phyloP scores from a whole-genome alignment of 441 rosid species.

The Bocquillonia castaneifolia region DNA sequence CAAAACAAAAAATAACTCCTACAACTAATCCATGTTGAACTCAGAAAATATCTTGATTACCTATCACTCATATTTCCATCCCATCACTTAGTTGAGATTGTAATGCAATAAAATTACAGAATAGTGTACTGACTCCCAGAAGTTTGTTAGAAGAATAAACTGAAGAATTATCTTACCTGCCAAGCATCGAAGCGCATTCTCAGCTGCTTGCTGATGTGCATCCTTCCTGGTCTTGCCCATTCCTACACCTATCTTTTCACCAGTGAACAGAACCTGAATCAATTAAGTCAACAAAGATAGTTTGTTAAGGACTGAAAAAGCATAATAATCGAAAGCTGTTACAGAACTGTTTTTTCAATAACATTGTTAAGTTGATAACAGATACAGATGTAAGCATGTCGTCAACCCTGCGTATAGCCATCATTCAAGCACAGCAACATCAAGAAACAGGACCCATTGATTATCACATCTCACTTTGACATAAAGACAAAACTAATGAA shows the following conservation, averaged over 20 bases:
- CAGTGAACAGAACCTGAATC: slow-evolving; percentile 72
- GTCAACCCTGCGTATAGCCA: neutral
- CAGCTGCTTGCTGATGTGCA: slow-evolving; percentile 99
- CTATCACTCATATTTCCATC: neutral
- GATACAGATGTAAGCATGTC: neutral
- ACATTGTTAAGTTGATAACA: neutral
- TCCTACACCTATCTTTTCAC: slow-evolving; percentile 94
- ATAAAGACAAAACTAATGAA: neutral
- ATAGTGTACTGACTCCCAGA: neutral
- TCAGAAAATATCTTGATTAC: neutral
- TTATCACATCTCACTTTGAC: neutral
- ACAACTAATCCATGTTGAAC: slow-evolving; percentile 1
- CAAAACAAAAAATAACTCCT: slow-evolving; percentile 3
- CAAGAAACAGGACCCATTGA: neutral
- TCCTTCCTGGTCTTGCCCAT: slow-evolving; percentile 97
- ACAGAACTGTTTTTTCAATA: no score
- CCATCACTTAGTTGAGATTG: neutral
- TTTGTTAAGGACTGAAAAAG: slow-evolving; percentile 8
- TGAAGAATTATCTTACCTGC: slow-evolving; percentile 51
- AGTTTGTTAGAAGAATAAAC: neutral
- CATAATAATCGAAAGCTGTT: neutral
- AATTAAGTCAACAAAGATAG: slow-evolving; percentile 17
- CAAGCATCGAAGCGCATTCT: slow-evolving; percentile 79
- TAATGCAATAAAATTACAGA: neutral
- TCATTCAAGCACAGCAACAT: neutral